A percentile compares a stretch with the other conserved stretches of the same genome.
These are phyloP conservation scores for Trichophyton simii DNA, from an alignment of 2,329 filamentous ascomycete species.

Conservation along the genomic window DNA sequence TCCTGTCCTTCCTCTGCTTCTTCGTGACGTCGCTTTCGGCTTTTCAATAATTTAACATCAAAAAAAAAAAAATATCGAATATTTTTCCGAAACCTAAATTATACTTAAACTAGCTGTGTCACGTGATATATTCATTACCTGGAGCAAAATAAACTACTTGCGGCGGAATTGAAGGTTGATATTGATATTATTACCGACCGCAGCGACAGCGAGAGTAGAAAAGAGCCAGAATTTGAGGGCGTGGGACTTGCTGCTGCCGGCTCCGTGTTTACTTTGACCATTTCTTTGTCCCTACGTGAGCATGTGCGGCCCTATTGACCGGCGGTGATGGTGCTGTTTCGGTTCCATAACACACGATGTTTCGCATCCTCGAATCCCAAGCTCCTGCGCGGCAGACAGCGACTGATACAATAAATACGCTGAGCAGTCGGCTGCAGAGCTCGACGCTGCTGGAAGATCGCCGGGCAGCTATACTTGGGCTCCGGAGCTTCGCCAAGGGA, in stretches of 20 bases:
- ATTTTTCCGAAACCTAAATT: slow-evolving; percentile 1
- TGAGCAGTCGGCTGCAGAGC: slow-evolving; percentile 76
- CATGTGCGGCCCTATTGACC: slow-evolving; percentile 9
- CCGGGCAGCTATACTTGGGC: slow-evolving; percentile 77
- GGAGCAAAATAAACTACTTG: neutral
- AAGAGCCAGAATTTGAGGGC: neutral
- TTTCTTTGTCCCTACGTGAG: neutral
- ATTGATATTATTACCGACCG: too few species aligned
- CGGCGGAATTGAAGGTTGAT: neutral
- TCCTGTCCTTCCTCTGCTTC: neutral
- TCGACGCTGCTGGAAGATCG: slow-evolving; percentile 90
- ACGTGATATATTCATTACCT: neutral
- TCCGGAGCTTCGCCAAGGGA: slow-evolving; percentile 91
- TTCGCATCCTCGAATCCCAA: slow-evolving; percentile 51
- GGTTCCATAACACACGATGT: slow-evolving; percentile 30
- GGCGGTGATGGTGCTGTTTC: slow-evolving; percentile 32
- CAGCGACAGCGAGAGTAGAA: neutral
- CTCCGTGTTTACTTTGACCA: neutral
- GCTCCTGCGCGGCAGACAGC: slow-evolving; percentile 93
- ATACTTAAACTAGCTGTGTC: neutral
- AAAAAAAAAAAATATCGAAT: neutral
- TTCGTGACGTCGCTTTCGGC: neutral
- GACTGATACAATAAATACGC: slow-evolving; percentile 80
- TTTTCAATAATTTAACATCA: neutral
- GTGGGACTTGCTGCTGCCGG: neutral